These are phyloP conservation scores for Verticillium albo-atrum DNA, from an alignment of 2,329 filamentous ascomycete genomes.

Conservation along the genomic window DNA sequence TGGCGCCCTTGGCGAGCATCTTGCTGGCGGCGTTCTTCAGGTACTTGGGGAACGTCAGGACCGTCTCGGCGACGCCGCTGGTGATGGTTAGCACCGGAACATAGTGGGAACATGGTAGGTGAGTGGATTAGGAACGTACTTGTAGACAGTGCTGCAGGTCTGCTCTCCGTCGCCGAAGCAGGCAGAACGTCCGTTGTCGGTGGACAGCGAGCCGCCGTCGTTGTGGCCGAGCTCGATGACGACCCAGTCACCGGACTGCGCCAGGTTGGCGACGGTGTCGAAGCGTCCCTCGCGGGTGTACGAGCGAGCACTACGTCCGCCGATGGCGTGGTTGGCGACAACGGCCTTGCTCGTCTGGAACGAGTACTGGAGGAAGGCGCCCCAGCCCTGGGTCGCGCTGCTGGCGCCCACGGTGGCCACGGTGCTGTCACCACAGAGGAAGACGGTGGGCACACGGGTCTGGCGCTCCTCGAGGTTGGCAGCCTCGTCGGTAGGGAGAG, in stretches of 20 bases:
- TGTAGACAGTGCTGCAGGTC: conserved; percentile 46
- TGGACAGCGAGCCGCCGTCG: conserved; percentile 55
- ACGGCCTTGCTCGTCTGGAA: conserved; percentile 39
- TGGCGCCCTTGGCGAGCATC: conserved; percentile 53
- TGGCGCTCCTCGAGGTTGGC: background rate
- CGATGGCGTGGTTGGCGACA: conserved; percentile 56
- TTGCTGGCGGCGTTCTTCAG: conserved; percentile 50
- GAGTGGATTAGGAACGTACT: background rate
- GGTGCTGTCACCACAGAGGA: conserved; percentile 58
- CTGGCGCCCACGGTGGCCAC: conserved; percentile 43
- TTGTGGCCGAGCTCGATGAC: conserved; percentile 72
- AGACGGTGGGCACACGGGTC: conserved; percentile 33
- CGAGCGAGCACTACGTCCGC: conserved; percentile 61
- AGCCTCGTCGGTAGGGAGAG: conserved; percentile 14
- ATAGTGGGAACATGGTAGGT: background rate
- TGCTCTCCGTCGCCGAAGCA: conserved; percentile 51
- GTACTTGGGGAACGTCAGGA: conserved; percentile 58
- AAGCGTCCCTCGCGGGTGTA: conserved; percentile 65
- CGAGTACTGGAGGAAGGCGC: conserved; percentile 48
- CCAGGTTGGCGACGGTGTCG: conserved; percentile 44
- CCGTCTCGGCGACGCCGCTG: conserved; percentile 35
- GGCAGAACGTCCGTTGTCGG: conserved; percentile 58
- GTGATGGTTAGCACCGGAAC: background rate
- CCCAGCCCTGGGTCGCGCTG: conserved; percentile 53
- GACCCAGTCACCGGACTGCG: conserved; percentile 58